Evolutionary conservation across 768 basidiomycete genomes (phyloP), one percentile per base, ranked within the genome.

Genomic region (Lactarius sp.): DNA sequence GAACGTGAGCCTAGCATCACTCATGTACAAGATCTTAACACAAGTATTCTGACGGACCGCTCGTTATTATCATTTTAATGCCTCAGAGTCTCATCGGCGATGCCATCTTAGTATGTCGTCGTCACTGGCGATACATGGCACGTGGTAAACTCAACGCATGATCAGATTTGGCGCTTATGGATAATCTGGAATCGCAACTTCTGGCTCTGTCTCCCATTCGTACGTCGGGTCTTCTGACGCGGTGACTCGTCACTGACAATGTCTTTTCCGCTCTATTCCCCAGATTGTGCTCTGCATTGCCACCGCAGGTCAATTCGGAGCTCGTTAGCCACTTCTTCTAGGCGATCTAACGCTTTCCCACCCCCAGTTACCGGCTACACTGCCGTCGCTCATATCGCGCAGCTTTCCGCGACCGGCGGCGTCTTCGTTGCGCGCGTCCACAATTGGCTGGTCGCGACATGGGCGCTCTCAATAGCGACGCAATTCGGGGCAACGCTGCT

Each of bases 151-250:
- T 52, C 56, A 31, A 12, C 13, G 12, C 42, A 9, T 37, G 14
- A 31, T 10, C 27, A 65, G 64, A 62, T 65, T 13, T 65, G 64
- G 64, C 64, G 64, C 50, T 31, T 65, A 14, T 65, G 61, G 62
- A 34, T 65, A 55, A 52, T 65, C 13, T 65, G 64, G 64, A 1
- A 20, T 34, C 64, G 64, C 7, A 65, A 61, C 22, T 9, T 52
- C 5, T 63, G 42, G 49, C 50, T 62, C 12, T 1, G 14, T 16
- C 0, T 22, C 37, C 64, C 64, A 44, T 65, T 65, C 42, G 64
- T 65, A 46, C 13, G 64, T 65, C 2, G 13, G 0, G 6, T 47
- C 20, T 37, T 34, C 33, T 27, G n/a, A 31, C 6, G 3, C 4
- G 36, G 7, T 37, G 7, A 33, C 18, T 34, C 27, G 2, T 10